Evolutionary conservation across 23 red algal species (phyloP), one percentile per base, ranked within the genome.

Genomic region (Gracilaria gracilis): DNA sequence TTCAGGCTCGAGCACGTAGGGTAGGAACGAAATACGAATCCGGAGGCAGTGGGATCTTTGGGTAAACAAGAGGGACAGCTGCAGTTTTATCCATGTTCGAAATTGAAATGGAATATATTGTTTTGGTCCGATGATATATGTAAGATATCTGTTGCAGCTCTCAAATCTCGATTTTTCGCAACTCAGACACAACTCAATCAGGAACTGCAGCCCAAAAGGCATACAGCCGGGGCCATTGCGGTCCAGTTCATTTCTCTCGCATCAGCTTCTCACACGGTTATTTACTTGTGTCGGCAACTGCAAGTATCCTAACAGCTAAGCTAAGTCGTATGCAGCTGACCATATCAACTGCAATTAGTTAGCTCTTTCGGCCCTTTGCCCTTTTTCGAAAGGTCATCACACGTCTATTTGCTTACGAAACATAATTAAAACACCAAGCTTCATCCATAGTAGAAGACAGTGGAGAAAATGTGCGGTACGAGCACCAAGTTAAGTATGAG

Each of bases 101-200:
- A 77, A 77, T 51, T 77, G 38, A 51, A 77, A 77, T 51, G 72
- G 72, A 77, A 77, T 49, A 77, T 51, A 42, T 77, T 77, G 72
- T 77, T 77, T 50, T 77, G 72, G 72, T 77, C 72, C 72, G 72
- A 51, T 77, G 72, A 69, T 69, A 69, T 69, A 69, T 69, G 37
- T 69, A 36, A 69, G 27, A 69, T 69, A 69, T 77, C 38, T 31
- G 72, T 51, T 77, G 72, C 46, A 49, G 72, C 40, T 77, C 46
- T 50, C 72, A 77, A 77, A 77, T 77, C 72, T 77, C 46, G 21
- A 77, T 77, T 49, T 77, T 77, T 77, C 38, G 72, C 38, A 36
- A 36, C 64, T 69, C 64, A 69, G 64, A 31, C 28, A 14, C 64
- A 69, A 69, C 64, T 37, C 64, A 69, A 69, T 69, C 64, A 32